Evolutionary conservation across 768 basidiomycete species (phyloP).

Genomic region (Epithele typhae): DNA sequence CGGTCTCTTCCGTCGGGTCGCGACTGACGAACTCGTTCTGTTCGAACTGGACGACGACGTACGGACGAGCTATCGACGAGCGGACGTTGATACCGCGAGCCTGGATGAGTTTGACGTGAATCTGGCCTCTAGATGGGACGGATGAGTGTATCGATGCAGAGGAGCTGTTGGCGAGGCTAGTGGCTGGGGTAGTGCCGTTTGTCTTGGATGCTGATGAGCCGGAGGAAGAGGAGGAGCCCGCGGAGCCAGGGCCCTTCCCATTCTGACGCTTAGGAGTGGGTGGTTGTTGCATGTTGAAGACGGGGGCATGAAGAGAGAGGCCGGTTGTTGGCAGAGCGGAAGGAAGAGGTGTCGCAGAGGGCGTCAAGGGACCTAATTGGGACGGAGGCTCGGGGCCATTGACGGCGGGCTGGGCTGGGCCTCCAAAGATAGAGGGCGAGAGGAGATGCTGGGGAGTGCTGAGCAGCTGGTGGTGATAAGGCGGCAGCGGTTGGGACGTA

Average conservation of each 20-base stretch:
- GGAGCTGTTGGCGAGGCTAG: constrained; percentile 22
- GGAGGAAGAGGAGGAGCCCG: constrained; percentile 18
- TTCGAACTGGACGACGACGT: constrained; percentile 97
- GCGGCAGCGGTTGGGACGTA: constrained; percentile 4
- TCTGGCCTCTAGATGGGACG: constrained; percentile 59
- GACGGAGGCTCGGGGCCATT: constrained; percentile 36
- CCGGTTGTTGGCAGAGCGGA: constrained; percentile 50
- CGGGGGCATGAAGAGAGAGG: constrained; percentile 82
- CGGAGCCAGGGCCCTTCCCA: constrained; percentile 24
- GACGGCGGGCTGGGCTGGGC: constrained; percentile 34
- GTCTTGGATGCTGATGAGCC: constrained; percentile 22
- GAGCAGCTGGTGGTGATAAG: constrained; percentile 25
- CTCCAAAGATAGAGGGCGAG: constrained; percentile 20
- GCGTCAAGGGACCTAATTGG: constrained; percentile 37
- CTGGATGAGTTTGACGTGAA: constrained; percentile 94
- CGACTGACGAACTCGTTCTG: constrained; percentile 97
- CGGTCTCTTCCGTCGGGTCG: constrained; percentile 79
- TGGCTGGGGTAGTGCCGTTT: constrained; percentile 11
- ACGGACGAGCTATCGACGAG: constrained; percentile 64
- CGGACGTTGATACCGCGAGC: constrained; percentile 79
- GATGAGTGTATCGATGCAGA: constrained; percentile 20
- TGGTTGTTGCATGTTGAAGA: constrained; percentile 73
- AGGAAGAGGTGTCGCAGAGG: constrained; percentile 28
- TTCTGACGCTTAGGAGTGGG: constrained; percentile 39
- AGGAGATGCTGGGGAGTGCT: constrained; percentile 30